Evolutionary conservation across 163 green algal genomes (phyloP).

Genomic region (Coccomyxa subellipsoidea): DNA sequence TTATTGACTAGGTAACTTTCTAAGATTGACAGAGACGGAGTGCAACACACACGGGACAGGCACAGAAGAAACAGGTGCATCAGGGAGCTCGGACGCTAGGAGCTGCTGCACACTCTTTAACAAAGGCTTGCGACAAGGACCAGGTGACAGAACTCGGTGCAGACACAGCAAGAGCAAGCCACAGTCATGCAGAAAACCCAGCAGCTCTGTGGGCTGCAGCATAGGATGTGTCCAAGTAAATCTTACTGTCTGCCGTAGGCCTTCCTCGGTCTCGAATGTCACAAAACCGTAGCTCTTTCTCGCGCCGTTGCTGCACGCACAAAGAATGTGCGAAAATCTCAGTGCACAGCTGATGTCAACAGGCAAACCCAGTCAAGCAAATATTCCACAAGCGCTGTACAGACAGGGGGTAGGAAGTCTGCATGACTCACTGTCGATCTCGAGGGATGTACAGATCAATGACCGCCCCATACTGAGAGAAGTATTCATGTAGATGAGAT

Average conservation of each 20-base stretch:
- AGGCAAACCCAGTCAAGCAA: background rate
- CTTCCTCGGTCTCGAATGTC: slow-evolving; percentile 17
- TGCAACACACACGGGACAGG: no score
- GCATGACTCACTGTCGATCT: slow-evolving; percentile 12
- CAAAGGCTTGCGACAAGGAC: background rate
- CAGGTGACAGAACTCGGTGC: background rate
- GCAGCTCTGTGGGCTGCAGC: background rate
- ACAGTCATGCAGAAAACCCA: background rate
- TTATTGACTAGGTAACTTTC: no score
- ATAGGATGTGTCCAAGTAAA: background rate
- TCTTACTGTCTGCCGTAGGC: slow-evolving; percentile 16
- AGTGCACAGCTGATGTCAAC: no score
- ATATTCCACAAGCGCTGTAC: background rate
- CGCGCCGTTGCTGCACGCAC: slow-evolving; percentile 17
- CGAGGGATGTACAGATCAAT: slow-evolving; percentile 23
- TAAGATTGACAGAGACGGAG: no score
- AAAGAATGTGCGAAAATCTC: no score
- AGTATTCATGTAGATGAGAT: slow-evolving; percentile 19
- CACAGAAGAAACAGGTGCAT: no score
- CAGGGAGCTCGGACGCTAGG: no score
- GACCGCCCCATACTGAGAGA: slow-evolving; percentile 17
- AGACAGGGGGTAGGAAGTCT: background rate
- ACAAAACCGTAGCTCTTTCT: slow-evolving; percentile 28
- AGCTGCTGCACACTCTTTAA: background rate
- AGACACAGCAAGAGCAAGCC: background rate